phyloP scores from a whole-genome alignment of 345 rosid genomes.

The Erucastrum elatum region DNA sequence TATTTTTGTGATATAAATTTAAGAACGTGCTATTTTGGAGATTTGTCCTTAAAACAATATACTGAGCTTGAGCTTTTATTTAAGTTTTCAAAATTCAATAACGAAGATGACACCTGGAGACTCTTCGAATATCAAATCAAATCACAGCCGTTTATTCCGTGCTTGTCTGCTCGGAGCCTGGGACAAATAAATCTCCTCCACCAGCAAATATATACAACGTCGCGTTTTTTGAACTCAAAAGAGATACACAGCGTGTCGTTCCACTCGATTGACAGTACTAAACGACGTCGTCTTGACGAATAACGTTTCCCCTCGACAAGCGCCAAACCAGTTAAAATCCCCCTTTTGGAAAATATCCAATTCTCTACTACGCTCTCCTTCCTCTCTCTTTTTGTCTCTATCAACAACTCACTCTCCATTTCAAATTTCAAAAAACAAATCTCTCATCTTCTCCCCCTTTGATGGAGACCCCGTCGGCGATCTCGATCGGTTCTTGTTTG shows the following conservation, averaged over 20 bases:
- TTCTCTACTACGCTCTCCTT: background rate
- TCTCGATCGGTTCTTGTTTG: conserved; percentile 44
- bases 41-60: background rate
- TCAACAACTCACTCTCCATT: conserved; percentile 3
- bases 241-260: conserved; percentile 6
- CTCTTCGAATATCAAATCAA: background rate
- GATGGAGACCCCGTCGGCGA: conserved; percentile 51
- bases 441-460: conserved; percentile 13
- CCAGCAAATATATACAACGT: background rate
- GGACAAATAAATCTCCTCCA: background rate
- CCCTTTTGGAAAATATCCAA: background rate
- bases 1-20: no score
- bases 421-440: conserved; percentile 35
- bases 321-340: conserved; percentile 42
- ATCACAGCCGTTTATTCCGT: conserved; percentile 17
- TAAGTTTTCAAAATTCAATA: conserved; percentile 28
- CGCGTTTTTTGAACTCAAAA: background rate
- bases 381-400: conserved; percentile 2
- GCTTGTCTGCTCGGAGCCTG: background rate
- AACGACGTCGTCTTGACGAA: background rate
- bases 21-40: no score
- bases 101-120: background rate
- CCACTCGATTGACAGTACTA: background rate
- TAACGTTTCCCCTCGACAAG: conserved; percentile 17
- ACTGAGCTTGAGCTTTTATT: background rate